Conservation (phyloP, 2,329 filamentous ascomycete species). For the Rachicladosporium sp. region DNA sequence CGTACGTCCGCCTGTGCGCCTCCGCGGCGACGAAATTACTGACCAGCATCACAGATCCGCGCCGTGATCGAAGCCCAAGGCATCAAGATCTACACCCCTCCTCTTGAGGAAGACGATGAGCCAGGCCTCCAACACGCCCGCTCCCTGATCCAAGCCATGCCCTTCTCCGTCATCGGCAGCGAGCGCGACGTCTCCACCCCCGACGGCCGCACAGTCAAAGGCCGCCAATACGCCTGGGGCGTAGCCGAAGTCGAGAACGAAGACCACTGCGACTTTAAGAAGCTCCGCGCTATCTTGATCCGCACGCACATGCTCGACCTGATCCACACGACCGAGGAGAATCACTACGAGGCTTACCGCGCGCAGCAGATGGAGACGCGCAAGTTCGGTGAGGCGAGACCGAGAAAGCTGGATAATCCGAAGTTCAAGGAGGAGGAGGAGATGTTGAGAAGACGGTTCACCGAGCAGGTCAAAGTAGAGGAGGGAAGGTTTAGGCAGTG, state of each 20-base stretch:
- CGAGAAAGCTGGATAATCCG: constrained; percentile 97
- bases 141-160: constrained; percentile 91
- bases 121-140: constrained; percentile 89
- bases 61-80: constrained; percentile 94
- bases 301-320: constrained; percentile 96
- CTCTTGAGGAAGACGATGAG: constrained; percentile 96
- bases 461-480: constrained; percentile 99
- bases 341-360: constrained; percentile 98
- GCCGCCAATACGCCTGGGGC: constrained; percentile 97
- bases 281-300: constrained; percentile 96
- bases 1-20: constrained; percentile 24
- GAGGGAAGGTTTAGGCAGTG: constrained; percentile 98
- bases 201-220: constrained; percentile 95
- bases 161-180: constrained; percentile 95
- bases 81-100: constrained; percentile 99
- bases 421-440: constrained; percentile 99
- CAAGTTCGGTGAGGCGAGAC: constrained; percentile 96
- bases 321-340: constrained; percentile 98
- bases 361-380: constrained; percentile 99
- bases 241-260: constrained; percentile 99
- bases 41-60: constrained; percentile 59
- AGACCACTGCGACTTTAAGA: constrained; percentile 99
- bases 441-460: constrained; percentile 95
- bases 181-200: constrained; percentile 98
- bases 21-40: constrained; percentile 11